phyloP scores from a whole-genome alignment of 2,329 filamentous ascomycete genomes.

The Cladophialophora exuberans region DNA sequence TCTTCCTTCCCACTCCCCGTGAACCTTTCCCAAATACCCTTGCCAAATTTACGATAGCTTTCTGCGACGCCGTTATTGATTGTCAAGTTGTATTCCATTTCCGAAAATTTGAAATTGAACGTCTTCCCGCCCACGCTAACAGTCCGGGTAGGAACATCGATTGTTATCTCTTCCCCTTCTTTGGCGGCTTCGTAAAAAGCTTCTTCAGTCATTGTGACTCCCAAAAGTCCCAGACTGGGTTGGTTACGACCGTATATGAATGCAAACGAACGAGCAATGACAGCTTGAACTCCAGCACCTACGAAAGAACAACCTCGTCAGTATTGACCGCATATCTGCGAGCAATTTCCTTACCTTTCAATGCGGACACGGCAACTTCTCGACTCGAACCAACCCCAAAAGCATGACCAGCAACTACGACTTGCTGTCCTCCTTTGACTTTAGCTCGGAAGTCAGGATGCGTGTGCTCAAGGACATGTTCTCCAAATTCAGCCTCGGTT shows the following conservation, averaged over 20 bases:
- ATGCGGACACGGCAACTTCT: constrained; percentile 48
- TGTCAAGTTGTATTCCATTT: constrained; percentile 58
- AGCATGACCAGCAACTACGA: constrained; percentile 47
- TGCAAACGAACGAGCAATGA: constrained; percentile 50
- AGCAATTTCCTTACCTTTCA: constrained; percentile 36
- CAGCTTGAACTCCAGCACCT: constrained; percentile 43
- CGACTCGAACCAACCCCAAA: constrained; percentile 54
- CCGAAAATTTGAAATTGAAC: constrained; percentile 59
- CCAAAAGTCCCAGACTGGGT: constrained; percentile 50
- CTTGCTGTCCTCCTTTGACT: constrained; percentile 29
- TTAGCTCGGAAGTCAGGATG: constrained; percentile 46
- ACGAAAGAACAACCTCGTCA: constrained; percentile 7
- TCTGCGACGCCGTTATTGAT: constrained; percentile 44
- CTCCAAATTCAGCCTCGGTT: constrained; percentile 41
- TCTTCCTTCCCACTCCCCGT: constrained; percentile 3
- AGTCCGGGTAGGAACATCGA: constrained; percentile 38
- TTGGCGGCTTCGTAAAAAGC: constrained; percentile 43
- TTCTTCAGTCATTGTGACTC: constrained; percentile 46
- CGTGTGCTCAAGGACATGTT: constrained; percentile 47
- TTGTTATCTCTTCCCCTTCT: constrained; percentile 42
- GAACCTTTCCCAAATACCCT: constrained; percentile 24
- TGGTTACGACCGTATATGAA: constrained; percentile 54
- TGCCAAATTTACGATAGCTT: constrained; percentile 21
- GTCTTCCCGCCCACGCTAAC: constrained; percentile 26
- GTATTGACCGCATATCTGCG: too few species aligned